A percentile compares a stretch with the other conserved stretches of the same genome.
phyloP scores from a whole-genome alignment of 1,284 basidiomycete genomes.

The Ustilago shanxiensis region DNA sequence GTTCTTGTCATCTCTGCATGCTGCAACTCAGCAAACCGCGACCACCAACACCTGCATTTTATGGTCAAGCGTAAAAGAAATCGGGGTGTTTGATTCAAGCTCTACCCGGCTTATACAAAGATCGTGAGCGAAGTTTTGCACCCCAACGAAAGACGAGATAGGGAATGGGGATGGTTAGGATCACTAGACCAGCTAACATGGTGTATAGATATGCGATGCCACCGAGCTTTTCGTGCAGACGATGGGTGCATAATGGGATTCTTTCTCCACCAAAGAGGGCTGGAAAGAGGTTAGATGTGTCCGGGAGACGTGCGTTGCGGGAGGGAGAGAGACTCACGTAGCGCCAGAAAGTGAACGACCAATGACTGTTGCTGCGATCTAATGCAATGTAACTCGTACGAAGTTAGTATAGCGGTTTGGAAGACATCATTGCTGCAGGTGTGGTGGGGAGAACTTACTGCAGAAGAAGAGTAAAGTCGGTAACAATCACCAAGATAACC shows the following conservation, averaged over 20 bases:
- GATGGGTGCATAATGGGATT: conserved; percentile 34
- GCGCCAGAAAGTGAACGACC: conserved; percentile 42
- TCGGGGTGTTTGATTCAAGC: conserved; percentile 16
- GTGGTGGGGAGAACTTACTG: conserved; percentile 15
- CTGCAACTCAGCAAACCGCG: neutral
- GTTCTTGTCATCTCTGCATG: conserved; percentile 1
- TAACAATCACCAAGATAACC: conserved; percentile 52
- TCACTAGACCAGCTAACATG: conserved; percentile 33
- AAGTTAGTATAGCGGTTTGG: neutral
- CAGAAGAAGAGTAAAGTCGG: conserved; percentile 43
- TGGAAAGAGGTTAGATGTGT: too few species aligned
- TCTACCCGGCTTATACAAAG: conserved; percentile 30
- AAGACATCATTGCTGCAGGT: neutral
- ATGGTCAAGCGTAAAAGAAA: too few species aligned
- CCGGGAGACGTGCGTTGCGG: too few species aligned
- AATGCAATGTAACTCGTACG: neutral
- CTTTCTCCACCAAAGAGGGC: conserved; percentile 8
- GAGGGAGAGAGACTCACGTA: conserved; percentile 19
- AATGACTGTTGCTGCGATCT: conserved; percentile 49
- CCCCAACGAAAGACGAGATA: conserved; percentile 25
- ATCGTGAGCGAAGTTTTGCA: conserved; percentile 25
- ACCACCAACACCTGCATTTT: neutral
- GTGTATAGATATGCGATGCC: conserved; percentile 42
- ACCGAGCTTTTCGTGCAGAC: conserved; percentile 39
- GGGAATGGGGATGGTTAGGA: conserved; percentile 31